Percentiles rank a stretch among this genome's conserved stretches.
Evolutionary conservation across 345 rosid species (phyloP).

Genomic region (Citropsis articulata): DNA sequence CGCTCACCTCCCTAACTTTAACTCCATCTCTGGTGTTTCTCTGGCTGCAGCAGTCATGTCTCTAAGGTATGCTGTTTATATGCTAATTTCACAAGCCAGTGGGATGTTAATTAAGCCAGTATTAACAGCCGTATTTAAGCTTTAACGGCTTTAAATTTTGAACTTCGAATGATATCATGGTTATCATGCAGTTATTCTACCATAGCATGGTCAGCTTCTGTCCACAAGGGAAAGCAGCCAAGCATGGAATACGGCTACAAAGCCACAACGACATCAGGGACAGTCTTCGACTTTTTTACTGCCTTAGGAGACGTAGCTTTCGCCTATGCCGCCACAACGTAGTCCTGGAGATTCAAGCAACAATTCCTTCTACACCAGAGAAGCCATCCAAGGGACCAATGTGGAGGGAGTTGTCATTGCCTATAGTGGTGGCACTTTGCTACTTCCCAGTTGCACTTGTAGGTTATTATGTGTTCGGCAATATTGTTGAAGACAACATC

Average conservation of each 20-base stretch:
- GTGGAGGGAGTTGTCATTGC: conserved; percentile 78
- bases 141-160: not conserved
- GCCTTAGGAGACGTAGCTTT: conserved; percentile 85
- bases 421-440: conserved; percentile 71
- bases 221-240: conserved; percentile 49
- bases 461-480: conserved; percentile 67
- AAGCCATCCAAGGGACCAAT: conserved; percentile 84
- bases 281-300: conserved; percentile 58
- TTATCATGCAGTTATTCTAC: conserved; percentile 61
- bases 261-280: conserved; percentile 40
- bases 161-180: not conserved
- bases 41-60: conserved; percentile 84
- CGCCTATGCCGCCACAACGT: conserved; percentile 81
- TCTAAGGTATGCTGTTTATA: conserved; percentile 38
- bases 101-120: too few species aligned
- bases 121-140: not conserved
- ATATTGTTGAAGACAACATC: conserved; percentile 57
- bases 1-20: conserved; percentile 79
- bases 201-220: conserved; percentile 73
- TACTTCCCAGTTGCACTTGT: conserved; percentile 78
- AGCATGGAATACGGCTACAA: conserved; percentile 50
- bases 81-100: not conserved
- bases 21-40: conserved; percentile 75
- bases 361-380: conserved; percentile 81
- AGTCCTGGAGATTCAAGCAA: conserved; percentile 86